Percentiles rank a stretch among this genome's conserved stretches.
These are phyloP conservation scores for Endotrypanum monterogeii DNA, from an alignment of 208 protist genomes.

Conservation along the genomic window DNA sequence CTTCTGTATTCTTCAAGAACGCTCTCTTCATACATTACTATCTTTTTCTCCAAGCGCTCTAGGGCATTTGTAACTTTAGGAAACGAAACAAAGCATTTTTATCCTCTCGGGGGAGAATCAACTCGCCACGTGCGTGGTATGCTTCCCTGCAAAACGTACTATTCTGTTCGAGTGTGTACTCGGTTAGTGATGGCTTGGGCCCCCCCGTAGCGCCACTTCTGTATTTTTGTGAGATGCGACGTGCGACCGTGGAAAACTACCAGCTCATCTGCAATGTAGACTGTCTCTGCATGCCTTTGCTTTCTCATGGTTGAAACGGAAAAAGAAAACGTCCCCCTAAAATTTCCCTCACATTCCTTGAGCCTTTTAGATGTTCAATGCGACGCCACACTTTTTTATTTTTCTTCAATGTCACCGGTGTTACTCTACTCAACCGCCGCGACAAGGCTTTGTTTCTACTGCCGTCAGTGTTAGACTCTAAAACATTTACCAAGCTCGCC, in stretches of 20 bases:
- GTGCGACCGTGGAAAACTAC: background rate
- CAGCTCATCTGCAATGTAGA: background rate
- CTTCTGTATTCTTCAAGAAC: background rate
- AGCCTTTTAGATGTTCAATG: constrained; percentile 4
- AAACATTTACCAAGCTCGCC: constrained; percentile 65
- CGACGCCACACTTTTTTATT: background rate
- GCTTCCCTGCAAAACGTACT: background rate
- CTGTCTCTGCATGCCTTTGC: background rate
- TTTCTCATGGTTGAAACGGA: background rate
- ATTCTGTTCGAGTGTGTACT: background rate
- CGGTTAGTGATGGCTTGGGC: background rate
- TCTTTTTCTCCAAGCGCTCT: background rate
- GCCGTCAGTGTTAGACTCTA: constrained; percentile 77
- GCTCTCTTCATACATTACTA: constrained; percentile 4
- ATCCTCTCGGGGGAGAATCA: background rate
- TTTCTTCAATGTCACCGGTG: background rate
- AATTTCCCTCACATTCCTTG: background rate
- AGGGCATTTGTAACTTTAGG: constrained; percentile 29
- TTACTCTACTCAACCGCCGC: constrained; percentile 4
- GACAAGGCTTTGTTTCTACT: constrained; percentile 55
- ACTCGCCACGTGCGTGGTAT: background rate
- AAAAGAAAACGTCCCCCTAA: background rate
- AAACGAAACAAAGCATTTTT: constrained; percentile 3
- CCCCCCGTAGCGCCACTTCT: background rate
- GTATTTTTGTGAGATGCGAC: background rate